These are phyloP conservation scores for Aspergillus ustus DNA, from an alignment of 2,329 filamentous ascomycete species.

Conservation along the genomic window DNA sequence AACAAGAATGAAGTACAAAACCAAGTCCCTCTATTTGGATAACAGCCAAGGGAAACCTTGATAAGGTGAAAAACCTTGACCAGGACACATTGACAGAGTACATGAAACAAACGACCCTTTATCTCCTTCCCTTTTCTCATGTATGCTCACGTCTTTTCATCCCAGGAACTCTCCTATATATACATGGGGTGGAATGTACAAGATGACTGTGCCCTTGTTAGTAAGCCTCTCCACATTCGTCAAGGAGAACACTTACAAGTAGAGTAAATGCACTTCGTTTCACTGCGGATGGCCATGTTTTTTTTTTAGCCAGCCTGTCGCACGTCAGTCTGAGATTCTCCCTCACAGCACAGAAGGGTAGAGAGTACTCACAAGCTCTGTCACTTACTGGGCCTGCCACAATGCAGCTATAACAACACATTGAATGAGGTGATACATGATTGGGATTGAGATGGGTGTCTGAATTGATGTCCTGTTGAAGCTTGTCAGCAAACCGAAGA, in stretches of 20 bases:
- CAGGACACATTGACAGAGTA: conserved; percentile 15
- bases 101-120: background rate
- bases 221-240: background rate
- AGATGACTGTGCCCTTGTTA: background rate
- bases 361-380: conserved; percentile 26
- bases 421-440: background rate
- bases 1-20: background rate
- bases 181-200: background rate
- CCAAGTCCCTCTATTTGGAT: conserved; percentile 24
- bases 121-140: too few species aligned
- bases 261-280: conserved; percentile 1
- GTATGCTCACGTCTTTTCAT: too few species aligned
- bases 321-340: background rate
- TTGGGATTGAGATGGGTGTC: background rate
- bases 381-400: conserved; percentile 26
- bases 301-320: conserved; percentile 21
- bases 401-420: background rate
- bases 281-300: conserved; percentile 10
- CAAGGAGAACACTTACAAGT: conserved; percentile 1
- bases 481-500: background rate
- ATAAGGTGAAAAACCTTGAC: conserved; percentile 25
- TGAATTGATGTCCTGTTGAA: background rate
- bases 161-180: background rate
- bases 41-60: conserved; percentile 24
- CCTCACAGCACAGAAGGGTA: background rate